Evolutionary conservation across 768 basidiomycete species (phyloP).

Genomic region (Calocybe indica): DNA sequence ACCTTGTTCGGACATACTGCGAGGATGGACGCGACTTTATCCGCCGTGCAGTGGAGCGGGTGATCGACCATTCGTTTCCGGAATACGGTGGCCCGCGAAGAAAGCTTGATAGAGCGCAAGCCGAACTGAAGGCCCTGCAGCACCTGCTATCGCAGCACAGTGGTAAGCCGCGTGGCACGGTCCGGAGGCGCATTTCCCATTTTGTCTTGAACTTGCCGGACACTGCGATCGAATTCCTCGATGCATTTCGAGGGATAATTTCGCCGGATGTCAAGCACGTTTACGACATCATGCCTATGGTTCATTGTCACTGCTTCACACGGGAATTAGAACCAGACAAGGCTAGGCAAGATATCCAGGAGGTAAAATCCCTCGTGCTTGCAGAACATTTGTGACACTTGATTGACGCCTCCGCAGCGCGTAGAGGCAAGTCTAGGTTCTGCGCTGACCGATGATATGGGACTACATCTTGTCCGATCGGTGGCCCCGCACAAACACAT

Average conservation of each 20-base stretch:
- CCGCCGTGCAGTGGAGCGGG: conserved; percentile 41
- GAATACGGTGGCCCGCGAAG: conserved; percentile 22
- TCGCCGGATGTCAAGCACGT: conserved; percentile 35
- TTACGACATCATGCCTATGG: conserved; percentile 71
- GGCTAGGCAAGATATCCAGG: conserved; percentile 72
- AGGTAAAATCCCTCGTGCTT: conserved; percentile 44
- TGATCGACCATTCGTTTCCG: conserved; percentile 64
- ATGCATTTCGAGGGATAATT: conserved; percentile 78
- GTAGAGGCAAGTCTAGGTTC: conserved; percentile 62
- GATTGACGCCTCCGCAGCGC: conserved; percentile 40
- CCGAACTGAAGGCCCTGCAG: conserved; percentile 35
- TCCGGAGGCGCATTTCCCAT: conserved; percentile 63
- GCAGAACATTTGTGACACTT: conserved; percentile 8
- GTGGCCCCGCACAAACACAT: conserved; percentile 97
- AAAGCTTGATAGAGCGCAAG: conserved; percentile 25
- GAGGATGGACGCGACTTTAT: conserved; percentile 90
- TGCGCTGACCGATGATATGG: conserved; percentile 40
- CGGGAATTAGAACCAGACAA: conserved; percentile 64
- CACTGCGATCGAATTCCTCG: conserved; percentile 83
- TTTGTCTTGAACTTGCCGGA: conserved; percentile 99
- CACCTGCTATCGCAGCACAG: conserved; percentile 8
- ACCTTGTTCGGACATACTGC: conserved; percentile 66
- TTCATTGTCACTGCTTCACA: conserved; percentile 97
- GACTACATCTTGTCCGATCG: conserved; percentile 75
- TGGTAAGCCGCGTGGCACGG: conserved; percentile 5